These are phyloP conservation scores for Martiniozyma asiatica DNA, from an alignment of 1,139 yeast species.

Conservation along the genomic window DNA sequence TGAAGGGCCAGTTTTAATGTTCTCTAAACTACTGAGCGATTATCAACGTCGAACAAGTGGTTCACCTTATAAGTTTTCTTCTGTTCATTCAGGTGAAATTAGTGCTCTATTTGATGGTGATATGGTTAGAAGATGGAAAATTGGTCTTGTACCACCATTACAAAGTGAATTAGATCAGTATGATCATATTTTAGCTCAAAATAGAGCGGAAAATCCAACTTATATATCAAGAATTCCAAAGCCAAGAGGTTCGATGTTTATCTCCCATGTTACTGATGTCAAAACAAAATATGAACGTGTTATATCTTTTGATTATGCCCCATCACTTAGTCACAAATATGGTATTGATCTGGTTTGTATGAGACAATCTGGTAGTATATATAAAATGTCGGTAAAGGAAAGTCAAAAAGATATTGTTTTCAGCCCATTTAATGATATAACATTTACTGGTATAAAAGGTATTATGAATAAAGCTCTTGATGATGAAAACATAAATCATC, in stretches of 20 bases:
- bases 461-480: slow-evolving; percentile 30
- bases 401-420: slow-evolving; percentile 53
- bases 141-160: slow-evolving; percentile 45
- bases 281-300: slow-evolving; percentile 73
- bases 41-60: slow-evolving; percentile 47
- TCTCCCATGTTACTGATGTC: slow-evolving; percentile 63
- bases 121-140: slow-evolving; percentile 69
- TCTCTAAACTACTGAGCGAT: slow-evolving; percentile 58
- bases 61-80: slow-evolving; percentile 60
- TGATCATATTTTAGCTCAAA: slow-evolving; percentile 10
- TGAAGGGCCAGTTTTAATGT: slow-evolving; percentile 53
- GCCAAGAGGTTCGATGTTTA: slow-evolving; percentile 48
- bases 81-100: slow-evolving; percentile 59
- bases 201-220: slow-evolving; percentile 16
- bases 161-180: slow-evolving; percentile 13
- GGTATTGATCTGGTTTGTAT: slow-evolving; percentile 54
- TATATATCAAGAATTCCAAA: slow-evolving; percentile 29
- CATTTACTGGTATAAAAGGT: slow-evolving; percentile 57
- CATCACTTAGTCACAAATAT: slow-evolving; percentile 30
- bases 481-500: too few relatives aligned
- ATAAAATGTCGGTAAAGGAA: slow-evolving; percentile 65
- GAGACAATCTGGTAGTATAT: slow-evolving; percentile 82
- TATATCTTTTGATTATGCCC: slow-evolving; percentile 72
- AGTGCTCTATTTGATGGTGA: slow-evolving; percentile 74
- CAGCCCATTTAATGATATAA: slow-evolving; percentile 60